Percentiles rank a stretch among this genome's conserved stretches.
These are phyloP conservation scores for Tillandsia fasciculata DNA, from an alignment of 176 grass and related monocot genomes.

Conservation along the genomic window DNA sequence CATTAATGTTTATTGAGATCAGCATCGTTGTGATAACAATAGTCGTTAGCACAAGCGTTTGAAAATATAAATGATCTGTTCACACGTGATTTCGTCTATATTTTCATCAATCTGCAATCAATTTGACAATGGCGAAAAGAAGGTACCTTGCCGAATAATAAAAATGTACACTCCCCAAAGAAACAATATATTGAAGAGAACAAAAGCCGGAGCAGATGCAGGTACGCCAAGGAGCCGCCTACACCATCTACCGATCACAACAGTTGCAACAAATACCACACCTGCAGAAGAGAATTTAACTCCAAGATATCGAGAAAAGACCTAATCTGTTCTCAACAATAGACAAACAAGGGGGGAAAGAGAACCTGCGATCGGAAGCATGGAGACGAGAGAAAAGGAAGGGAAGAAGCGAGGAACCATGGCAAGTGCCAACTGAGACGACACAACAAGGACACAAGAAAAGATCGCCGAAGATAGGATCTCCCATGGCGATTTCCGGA, in stretches of 20 bases:
- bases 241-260: conserved; percentile 63
- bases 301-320: conserved; percentile 4
- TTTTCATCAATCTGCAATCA: background rate
- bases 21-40: too few relatives aligned
- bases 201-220: conserved; percentile 66
- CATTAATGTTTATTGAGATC: conserved; percentile 4
- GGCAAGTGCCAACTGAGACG: conserved; percentile 74
- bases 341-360: background rate
- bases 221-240: conserved; percentile 57
- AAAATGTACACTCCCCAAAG: conserved; percentile 70
- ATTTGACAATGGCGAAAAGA: background rate
- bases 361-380: conserved; percentile 80
- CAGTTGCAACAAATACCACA: conserved; percentile 51
- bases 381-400: conserved; percentile 59
- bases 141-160: conserved; percentile 52
- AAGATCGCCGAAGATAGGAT: conserved; percentile 50
- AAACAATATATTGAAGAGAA: conserved; percentile 95
- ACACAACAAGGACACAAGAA: conserved; percentile 54
- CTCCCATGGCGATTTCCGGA: conserved; percentile 53
- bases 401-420: conserved; percentile 68
- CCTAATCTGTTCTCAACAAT: background rate
- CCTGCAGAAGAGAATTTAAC: conserved; percentile 26
- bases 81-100: too few relatives aligned
- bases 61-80: background rate
- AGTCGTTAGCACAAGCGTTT: background rate